Evolutionary conservation across 108 stramenopile species (phyloP), one percentile per base, ranked within the genome.

Genomic region (Fragilaria radians): DNA sequence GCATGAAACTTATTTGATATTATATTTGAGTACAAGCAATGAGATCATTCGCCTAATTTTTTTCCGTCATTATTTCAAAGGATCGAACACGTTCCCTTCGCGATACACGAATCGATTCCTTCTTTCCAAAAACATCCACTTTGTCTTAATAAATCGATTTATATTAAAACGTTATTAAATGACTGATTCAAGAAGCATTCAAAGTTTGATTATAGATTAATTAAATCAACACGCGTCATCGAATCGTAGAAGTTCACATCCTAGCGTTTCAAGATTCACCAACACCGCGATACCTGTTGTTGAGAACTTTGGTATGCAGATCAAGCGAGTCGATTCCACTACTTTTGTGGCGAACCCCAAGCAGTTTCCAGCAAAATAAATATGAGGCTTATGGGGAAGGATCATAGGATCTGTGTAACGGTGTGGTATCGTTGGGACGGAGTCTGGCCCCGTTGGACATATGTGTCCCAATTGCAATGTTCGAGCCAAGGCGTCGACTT

Each of bases 371-470:
- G 67, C 69, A 28, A 91, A 80, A 58, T 82, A 84, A 4, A 91
- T 24, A 31, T 71, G 49, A 36, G 89, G 85, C 29, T 52, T 42
- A 27, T 62, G 29, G 17, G 54, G 47, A 62, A 93, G 52, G 9
- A 83, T 79, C 78, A 93, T 89, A 33, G 91, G 91, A 76, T 93
- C 91, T 5, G 56, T 57, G 45, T 79, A 76, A 0, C 67, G 49
- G 19, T 78, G 81, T 1, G 89, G 89, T 53, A 83, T 81, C 27
- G 84, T 85, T 0, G 91, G 88, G 30, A 93, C 75, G 2, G 79
- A 79, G 60, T 80, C 83, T 1, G 91, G 91, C n/a, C 86, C 91
- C n/a, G 91, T 89, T 18, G 91, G 91, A 55, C 85, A 83, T 45
- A 93, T 58, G 65, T 93, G 91, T 17, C 72, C 67, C 66, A 71